A percentile compares a stretch with the other conserved stretches of the same genome.
These are phyloP conservation scores for Lichtheimia corymbifera DNA, from an alignment of 371 early-diverging fungal species.

Conservation along the genomic window DNA sequence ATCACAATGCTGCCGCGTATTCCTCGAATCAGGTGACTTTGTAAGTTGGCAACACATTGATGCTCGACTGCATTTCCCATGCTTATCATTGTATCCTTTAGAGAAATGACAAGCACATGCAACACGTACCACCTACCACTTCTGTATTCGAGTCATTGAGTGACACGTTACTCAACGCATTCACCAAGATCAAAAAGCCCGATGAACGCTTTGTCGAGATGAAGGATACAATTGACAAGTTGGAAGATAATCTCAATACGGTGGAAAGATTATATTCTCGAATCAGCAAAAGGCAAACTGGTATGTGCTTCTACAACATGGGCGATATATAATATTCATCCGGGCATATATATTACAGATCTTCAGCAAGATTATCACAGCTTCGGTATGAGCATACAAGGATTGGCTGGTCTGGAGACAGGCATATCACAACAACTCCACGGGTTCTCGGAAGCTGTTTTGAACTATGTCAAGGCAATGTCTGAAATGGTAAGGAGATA, in stretches of 20 bases:
- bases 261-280: conserved; percentile 79
- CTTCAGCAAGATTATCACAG: conserved; percentile 77
- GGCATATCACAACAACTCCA: conserved; percentile 75
- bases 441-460: conserved; percentile 71
- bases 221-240: conserved; percentile 75
- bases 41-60: conserved; percentile 27
- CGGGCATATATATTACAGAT: conserved; percentile 53
- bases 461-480: conserved; percentile 66
- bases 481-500: conserved; percentile 60
- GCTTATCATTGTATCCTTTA: conserved; percentile 5
- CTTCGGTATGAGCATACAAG: conserved; percentile 72
- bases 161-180: conserved; percentile 88
- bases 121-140: conserved; percentile 28
- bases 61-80: background rate
- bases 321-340: background rate
- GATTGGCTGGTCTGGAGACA: conserved; percentile 82
- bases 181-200: conserved; percentile 85
- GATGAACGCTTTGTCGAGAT: conserved; percentile 86
- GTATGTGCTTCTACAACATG: conserved; percentile 11
- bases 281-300: conserved; percentile 74
- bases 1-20: conserved; percentile 68
- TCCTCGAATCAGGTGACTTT: conserved; percentile 83
- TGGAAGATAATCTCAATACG: conserved; percentile 82
- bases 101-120: conserved; percentile 44
- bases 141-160: conserved; percentile 42